Base-by-base conservation (phyloP, 371 early-diverging fungal species). In the Zychaea mexicana region DNA sequence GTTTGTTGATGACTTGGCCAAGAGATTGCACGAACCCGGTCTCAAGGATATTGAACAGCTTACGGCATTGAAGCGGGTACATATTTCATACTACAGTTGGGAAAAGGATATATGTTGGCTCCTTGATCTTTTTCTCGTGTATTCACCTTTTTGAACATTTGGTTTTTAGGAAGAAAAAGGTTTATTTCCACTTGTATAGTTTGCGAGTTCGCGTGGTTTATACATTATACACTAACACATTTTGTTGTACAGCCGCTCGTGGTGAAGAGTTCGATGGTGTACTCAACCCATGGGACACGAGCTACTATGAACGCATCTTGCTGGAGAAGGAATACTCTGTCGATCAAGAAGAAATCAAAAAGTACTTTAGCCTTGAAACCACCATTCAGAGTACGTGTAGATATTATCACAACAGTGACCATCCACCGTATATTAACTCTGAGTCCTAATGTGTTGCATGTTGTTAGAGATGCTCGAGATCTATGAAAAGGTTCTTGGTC, bases 261-360 rank as follows among this genome's bases (percentile, higher is more conserved):
- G 77, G 80, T 32, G 74, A 74, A 31, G 67, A 71, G 9, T 87
- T 71, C 60, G 89, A 90, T 65, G 88, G 82, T 19, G 62, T 71
- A 17, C 57, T 94, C 52, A 76, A 87, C 57, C 69, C 82, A 17
- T 94, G 92, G 91, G 96, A 95, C 69, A 81, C 85, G 52, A 81
- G 78, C 62, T 95, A 90, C 73, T 94, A 93, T 69, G 67, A 87
- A 52, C 86, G 84, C 57, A 78, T 89, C 56, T 69, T 92, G 33
- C 79, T 92, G 56, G 89, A 90, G 64, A 86, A 81, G 49, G 77
- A 89, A 59, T 93, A 90, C 65, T 64, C 85, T 30, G 86, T 95
- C 45, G 90, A 91, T 61, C 86, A 92, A 60, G 89, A 92, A 62
- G 71, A 87, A 62, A 87, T 94, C 73, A 90, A 92, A 68, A 73